Percentiles rank a stretch among this genome's conserved stretches.
Conservation (phyloP, 2,329 filamentous ascomycete genomes). For the Aspergillus latus region DNA sequence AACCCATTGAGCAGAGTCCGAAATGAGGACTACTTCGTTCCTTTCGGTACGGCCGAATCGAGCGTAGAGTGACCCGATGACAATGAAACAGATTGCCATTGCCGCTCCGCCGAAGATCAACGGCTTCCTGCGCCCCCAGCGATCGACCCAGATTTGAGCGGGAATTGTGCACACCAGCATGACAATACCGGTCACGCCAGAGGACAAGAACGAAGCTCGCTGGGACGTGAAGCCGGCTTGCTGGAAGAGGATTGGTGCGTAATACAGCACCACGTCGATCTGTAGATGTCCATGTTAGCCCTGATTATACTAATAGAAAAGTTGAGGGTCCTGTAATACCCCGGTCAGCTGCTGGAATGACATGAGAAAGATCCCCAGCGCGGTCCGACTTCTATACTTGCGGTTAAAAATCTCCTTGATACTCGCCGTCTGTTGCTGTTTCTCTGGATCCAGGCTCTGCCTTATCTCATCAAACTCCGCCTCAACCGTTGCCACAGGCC, state of each 20-base stretch:
- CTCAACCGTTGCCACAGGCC: neutral
- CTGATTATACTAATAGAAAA: neutral
- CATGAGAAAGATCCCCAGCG: constrained; percentile 17
- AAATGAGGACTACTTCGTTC: constrained; percentile 21
- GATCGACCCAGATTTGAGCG: constrained; percentile 32
- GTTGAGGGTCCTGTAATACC: neutral
- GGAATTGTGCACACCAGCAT: constrained; percentile 31
- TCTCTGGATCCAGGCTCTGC: constrained; percentile 19
- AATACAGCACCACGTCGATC: constrained; percentile 27
- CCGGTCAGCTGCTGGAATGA: constrained; percentile 19
- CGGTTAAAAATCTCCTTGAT: constrained; percentile 16
- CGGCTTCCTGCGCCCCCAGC: constrained; percentile 29
- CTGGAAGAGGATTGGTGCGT: constrained; percentile 32
- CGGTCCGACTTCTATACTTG: constrained; percentile 17
- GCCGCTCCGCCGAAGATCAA: constrained; percentile 29
- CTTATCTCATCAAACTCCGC: too few relatives aligned
- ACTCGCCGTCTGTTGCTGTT: constrained; percentile 11
- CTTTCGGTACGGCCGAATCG: constrained; percentile 13
- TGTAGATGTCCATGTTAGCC: constrained; percentile 2
- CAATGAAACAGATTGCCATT: constrained; percentile 24
- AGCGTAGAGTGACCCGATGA: constrained; percentile 18
- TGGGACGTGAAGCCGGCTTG: constrained; percentile 28
- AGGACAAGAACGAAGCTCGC: constrained; percentile 28
- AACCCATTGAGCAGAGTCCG: constrained; percentile 19
- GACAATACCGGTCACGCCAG: constrained; percentile 31